Conservation (phyloP, 257 asterid genomes). For the Fraxinus excelsior region DNA sequence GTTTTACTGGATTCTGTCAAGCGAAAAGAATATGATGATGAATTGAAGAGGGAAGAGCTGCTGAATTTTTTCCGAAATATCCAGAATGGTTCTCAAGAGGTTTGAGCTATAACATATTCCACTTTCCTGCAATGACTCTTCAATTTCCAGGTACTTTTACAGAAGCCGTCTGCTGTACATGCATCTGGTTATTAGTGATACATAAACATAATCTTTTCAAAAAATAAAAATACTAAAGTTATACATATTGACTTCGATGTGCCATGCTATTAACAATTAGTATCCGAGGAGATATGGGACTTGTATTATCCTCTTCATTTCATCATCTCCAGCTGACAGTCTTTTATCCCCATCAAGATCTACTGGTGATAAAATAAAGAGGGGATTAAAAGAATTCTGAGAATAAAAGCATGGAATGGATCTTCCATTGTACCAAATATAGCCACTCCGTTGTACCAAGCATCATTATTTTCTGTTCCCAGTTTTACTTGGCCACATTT, state of each 20-base stretch:
- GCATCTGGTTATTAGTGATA: not conserved
- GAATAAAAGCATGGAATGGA: not conserved
- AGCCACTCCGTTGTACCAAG: not conserved
- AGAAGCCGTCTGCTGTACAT: not conserved
- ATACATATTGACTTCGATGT: not conserved
- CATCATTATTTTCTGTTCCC: not conserved
- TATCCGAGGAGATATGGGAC: not conserved
- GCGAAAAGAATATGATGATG: constrained; percentile 87
- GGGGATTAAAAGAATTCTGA: not conserved
- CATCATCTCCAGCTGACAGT: not conserved
- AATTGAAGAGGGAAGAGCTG: constrained; percentile 88
- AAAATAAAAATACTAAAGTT: not conserved
- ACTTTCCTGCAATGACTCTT: constrained; percentile 9
- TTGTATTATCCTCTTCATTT: not conserved
- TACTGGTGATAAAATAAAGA: not conserved
- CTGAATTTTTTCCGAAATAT: constrained; percentile 74
- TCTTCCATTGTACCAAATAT: not conserved
- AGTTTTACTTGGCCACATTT: not conserved
- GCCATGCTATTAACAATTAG: not conserved
- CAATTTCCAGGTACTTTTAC: not conserved
- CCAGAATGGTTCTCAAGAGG: constrained; percentile 75
- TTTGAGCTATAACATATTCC: constrained; percentile 31
- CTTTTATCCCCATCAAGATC: not conserved
- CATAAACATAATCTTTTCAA: not conserved
- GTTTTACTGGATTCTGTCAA: constrained; percentile 81